A percentile compares a stretch with the other conserved stretches of the same genome.
Conservation (phyloP, 1,284 basidiomycete species). For the Puccinia coronata region DNA sequence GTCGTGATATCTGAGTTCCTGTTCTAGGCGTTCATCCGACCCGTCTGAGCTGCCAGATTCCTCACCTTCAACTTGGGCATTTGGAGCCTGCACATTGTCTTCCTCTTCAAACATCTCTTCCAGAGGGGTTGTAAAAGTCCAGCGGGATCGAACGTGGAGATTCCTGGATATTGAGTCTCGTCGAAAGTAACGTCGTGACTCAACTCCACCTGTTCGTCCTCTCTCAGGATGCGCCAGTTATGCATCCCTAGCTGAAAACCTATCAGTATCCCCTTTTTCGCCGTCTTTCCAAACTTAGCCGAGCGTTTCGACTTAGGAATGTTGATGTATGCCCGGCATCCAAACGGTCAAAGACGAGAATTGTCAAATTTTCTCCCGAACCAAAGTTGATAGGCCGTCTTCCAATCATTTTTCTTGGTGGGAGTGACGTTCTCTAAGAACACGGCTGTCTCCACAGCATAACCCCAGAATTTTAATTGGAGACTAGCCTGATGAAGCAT, state of each 20-base stretch:
- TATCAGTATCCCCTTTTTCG: background rate
- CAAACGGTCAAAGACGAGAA: background rate
- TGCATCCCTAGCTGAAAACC: slow-evolving; percentile 21
- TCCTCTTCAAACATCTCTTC: too few relatives aligned
- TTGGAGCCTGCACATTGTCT: too few relatives aligned
- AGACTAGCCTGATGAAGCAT: slow-evolving; percentile 6
- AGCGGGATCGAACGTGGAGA: too few relatives aligned
- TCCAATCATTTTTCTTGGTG: background rate
- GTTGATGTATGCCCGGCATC: slow-evolving; percentile 2
- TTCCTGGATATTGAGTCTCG: too few relatives aligned
- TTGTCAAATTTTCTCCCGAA: background rate
- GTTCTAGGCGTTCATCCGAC: too few relatives aligned
- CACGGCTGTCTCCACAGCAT: background rate
- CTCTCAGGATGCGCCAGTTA: slow-evolving; percentile 21
- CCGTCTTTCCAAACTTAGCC: background rate
- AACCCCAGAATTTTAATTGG: background rate
- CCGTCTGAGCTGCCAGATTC: too few relatives aligned
- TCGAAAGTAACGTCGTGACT: too few relatives aligned
- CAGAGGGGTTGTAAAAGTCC: too few relatives aligned
- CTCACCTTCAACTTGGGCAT: too few relatives aligned
- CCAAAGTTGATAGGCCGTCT: background rate
- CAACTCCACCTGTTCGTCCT: background rate
- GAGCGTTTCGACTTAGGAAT: background rate
- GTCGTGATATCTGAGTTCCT: too few relatives aligned
- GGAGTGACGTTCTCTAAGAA: background rate